Evolutionary conservation across 2,329 filamentous ascomycete species (phyloP).

Genomic region (Aspergillus fumigatiaffinis): DNA sequence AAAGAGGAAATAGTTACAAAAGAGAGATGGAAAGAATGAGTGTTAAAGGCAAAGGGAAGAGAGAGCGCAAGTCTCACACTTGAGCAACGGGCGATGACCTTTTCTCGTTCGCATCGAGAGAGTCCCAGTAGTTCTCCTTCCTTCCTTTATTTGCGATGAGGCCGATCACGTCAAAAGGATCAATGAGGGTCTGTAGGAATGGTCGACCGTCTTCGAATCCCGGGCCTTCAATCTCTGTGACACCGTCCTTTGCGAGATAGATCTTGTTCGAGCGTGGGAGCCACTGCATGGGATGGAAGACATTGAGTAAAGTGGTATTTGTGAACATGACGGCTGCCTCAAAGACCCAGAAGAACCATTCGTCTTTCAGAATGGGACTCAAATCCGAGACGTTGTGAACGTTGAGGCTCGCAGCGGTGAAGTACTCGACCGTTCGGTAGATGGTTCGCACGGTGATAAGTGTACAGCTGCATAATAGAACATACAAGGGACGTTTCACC

Average conservation of each 20-base stretch:
- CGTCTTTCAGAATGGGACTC: constrained; percentile 36
- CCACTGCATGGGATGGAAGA: constrained; percentile 49
- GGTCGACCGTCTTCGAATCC: constrained; percentile 47
- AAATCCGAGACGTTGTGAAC: constrained; percentile 35
- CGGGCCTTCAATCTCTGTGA: constrained; percentile 49
- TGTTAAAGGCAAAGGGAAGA: neutral
- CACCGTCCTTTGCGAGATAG: constrained; percentile 50
- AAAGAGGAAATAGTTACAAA: neutral
- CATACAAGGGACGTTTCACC: constrained; percentile 37
- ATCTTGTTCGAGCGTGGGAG: constrained; percentile 49
- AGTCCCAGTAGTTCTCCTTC: constrained; percentile 40
- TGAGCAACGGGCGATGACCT: neutral
- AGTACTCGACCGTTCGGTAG: constrained; percentile 52
- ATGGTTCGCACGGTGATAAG: constrained; percentile 42
- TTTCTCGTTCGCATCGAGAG: neutral
- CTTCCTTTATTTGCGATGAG: constrained; percentile 33
- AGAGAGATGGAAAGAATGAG: neutral
- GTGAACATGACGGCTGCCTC: constrained; percentile 50
- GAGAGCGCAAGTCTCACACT: neutral
- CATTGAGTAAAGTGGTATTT: constrained; percentile 50
- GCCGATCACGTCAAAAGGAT: constrained; percentile 42
- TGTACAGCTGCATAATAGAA: constrained; percentile 47
- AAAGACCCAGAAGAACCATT: constrained; percentile 54
- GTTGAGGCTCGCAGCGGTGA: constrained; percentile 29
- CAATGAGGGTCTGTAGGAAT: constrained; percentile 41